Evolutionary conservation across 805 yeast genomes (phyloP).

Genomic region (Metschnikowia amazonensis): DNA sequence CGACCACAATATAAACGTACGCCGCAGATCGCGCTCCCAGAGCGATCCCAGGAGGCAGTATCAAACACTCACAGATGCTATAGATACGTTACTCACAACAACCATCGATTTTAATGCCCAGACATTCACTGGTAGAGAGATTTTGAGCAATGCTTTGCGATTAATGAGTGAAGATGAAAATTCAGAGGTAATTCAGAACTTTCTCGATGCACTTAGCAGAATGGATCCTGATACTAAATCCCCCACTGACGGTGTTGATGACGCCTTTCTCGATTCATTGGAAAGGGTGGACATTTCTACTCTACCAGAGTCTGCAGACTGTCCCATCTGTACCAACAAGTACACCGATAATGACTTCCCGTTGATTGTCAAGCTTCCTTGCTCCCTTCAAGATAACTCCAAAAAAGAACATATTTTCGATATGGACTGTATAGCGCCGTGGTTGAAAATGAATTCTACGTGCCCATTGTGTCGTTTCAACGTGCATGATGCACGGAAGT

Average conservation of each 20-base stretch:
- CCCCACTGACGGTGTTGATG: constrained; percentile 52
- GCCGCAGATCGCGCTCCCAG: constrained; percentile 9
- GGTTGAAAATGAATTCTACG: constrained; percentile 70
- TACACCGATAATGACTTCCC: constrained; percentile 75
- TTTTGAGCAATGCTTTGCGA: constrained; percentile 31
- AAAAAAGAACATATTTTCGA: constrained; percentile 67
- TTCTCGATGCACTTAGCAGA: constrained; percentile 23
- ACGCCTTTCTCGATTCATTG: constrained; percentile 67
- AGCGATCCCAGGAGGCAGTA: constrained; percentile 23
- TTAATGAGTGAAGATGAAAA: constrained; percentile 30
- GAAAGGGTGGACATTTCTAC: constrained; percentile 53
- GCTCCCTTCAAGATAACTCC: constrained; percentile 40
- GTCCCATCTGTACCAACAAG: constrained; percentile 80
- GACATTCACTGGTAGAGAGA: constrained; percentile 19
- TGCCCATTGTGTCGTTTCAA: constrained; percentile 88
- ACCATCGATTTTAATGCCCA: constrained; percentile 11
- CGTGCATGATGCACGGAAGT: constrained; percentile 41
- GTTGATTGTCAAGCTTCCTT: constrained; percentile 69
- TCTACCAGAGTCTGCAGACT: constrained; percentile 52
- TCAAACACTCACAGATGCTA: constrained; percentile 31
- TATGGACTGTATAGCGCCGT: constrained; percentile 84
- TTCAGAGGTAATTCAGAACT: constrained; percentile 26
- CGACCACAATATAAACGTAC: constrained; percentile 38
- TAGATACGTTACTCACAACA: constrained; percentile 32
- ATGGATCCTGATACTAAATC: constrained; percentile 8